Evolutionary conservation across 2,329 filamentous ascomycete species (phyloP), one percentile per base, ranked within the genome.

Genomic region (Alternaria sp.): DNA sequence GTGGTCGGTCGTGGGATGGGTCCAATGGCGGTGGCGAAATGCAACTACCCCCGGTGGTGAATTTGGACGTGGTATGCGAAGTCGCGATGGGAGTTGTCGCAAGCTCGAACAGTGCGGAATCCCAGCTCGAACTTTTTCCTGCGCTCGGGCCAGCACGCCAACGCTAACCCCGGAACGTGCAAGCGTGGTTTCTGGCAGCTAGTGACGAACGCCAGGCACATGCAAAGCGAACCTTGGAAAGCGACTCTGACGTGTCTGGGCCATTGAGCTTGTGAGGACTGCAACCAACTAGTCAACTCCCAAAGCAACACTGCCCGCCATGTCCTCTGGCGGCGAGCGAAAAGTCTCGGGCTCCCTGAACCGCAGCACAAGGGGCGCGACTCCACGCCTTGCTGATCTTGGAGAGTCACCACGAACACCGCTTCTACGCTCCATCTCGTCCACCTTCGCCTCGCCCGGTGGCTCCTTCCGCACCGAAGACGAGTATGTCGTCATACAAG

Each of bases 401-500:
- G 73, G 69, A 37, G 70, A 74, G 45, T 77, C 73, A 21, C 75
- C 75, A 58, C 74, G 74, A 49, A 77, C 75, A 51, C 75, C 75
- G 81, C 87, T 65, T 85, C 87, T 59, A 78, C 87, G 70, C 76
- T 90, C 66, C 82, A 88, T 70, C 80, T 89, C 70, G 65, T 83
- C 83, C 21, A 81, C 83, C 51, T 86, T 83, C 64, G 84, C 84
- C 29, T 88, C 86, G 5, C 85, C 86, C 2, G 81, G 83, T 44
- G 80, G 81, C 31, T 81, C 80, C 24, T 86, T 84, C 62, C 85
- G 87, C 21, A 72, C 74, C 48, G 83, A 87, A 56, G 93, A 97
- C 69, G 95, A 99, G 71, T 95, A 97, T 66, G 83, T 89, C 6
- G 85, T 99, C 40, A 82, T 97, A 51, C 93, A 98, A 75, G 76